Percentiles rank a stretch among this genome's conserved stretches.
Evolutionary conservation across 805 yeast species (phyloP).

Genomic region (Candida sakaeoensis): DNA sequence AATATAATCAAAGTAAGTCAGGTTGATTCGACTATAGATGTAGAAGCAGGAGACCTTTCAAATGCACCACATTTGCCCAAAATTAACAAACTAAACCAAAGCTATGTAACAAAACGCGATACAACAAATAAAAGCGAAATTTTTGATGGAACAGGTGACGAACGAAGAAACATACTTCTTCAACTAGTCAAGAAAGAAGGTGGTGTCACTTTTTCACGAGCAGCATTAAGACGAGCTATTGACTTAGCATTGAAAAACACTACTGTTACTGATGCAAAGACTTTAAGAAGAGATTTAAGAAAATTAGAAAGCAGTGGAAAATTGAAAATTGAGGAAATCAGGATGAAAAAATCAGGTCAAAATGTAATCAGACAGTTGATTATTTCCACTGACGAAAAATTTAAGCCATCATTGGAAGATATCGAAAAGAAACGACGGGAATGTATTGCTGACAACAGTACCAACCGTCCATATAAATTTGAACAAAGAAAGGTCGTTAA

Average conservation of each 20-base stretch:
- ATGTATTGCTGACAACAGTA: slow-evolving; percentile 25
- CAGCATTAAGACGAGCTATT: slow-evolving; percentile 27
- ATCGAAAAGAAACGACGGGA: slow-evolving; percentile 24
- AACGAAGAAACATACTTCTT: slow-evolving; percentile 10
- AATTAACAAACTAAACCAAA: slow-evolving; percentile 4
- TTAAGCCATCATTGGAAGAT: slow-evolving; percentile 24
- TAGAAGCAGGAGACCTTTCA: too few species aligned
- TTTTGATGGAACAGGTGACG: slow-evolving; percentile 6
- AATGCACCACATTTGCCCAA: too few species aligned
- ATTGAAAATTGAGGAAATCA: slow-evolving; percentile 21
- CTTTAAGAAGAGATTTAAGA: slow-evolving; percentile 36
- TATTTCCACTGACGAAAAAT: slow-evolving; percentile 23
- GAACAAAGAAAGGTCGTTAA: slow-evolving; percentile 20
- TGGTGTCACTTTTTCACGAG: slow-evolving; percentile 35
- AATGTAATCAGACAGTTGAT: slow-evolving; percentile 28
- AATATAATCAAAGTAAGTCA: too few species aligned
- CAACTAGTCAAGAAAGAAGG: slow-evolving; percentile 31
- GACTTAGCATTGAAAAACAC: slow-evolving; percentile 25
- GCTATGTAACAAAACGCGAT: neutral
- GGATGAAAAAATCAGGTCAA: slow-evolving; percentile 25
- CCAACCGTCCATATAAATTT: slow-evolving; percentile 1
- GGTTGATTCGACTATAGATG: too few species aligned
- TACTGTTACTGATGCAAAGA: slow-evolving; percentile 35
- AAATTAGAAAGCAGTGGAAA: slow-evolving; percentile 20
- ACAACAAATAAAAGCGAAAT: slow-evolving; percentile 1